phyloP scores from a whole-genome alignment of 352 stramenopile species.

The Globisporangium nodosum region DNA sequence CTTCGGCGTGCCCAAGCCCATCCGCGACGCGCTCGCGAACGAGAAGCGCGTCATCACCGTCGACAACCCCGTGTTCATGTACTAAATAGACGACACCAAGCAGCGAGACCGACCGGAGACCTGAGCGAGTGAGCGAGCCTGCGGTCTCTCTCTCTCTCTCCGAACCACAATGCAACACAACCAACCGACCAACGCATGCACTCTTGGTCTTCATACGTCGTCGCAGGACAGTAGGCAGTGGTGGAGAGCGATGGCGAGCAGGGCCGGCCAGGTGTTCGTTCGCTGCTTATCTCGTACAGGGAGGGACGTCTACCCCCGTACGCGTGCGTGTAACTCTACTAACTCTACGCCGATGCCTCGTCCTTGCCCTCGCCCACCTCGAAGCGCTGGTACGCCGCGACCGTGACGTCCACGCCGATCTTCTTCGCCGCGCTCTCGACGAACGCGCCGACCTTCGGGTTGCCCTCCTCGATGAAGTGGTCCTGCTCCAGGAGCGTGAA shows the following conservation, averaged over 20 bases:
- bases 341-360: slow-evolving; percentile 31
- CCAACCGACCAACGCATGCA: too few species aligned
- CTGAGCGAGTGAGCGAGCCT: neutral
- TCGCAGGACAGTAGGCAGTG: too few species aligned
- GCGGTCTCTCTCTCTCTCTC: too few species aligned
- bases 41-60: slow-evolving; percentile 94
- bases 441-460: slow-evolving; percentile 80
- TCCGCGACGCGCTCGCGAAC: slow-evolving; percentile 78
- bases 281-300: neutral
- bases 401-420: slow-evolving; percentile 54
- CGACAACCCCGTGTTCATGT: slow-evolving; percentile 96
- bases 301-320: neutral
- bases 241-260: slow-evolving; percentile 6
- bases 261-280: slow-evolving; percentile 5
- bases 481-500: slow-evolving; percentile 91
- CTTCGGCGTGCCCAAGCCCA: slow-evolving; percentile 89
- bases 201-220: too few species aligned
- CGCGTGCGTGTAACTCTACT: neutral
- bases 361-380: slow-evolving; percentile 58
- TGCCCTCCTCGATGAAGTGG: slow-evolving; percentile 94
- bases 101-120: slow-evolving; percentile 1
- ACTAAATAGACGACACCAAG: slow-evolving; percentile 43
- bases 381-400: slow-evolving; percentile 71
- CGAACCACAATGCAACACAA: too few species aligned
- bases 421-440: slow-evolving; percentile 58